These are phyloP conservation scores for Kodamaea nitidulidarum DNA, from an alignment of 805 yeast genomes.

Conservation along the genomic window DNA sequence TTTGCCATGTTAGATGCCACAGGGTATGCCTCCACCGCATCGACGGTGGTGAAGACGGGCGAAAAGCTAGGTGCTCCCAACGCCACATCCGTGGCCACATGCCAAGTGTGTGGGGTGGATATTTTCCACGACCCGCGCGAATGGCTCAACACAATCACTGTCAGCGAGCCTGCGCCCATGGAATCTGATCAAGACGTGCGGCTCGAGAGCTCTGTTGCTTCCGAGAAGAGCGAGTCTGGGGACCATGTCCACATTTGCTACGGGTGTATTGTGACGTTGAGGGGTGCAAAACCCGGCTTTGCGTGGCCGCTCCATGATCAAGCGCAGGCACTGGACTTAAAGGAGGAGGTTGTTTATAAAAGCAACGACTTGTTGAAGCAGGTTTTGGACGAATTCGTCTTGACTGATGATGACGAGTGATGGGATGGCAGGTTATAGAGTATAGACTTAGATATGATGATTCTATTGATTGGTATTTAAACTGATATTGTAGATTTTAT, in stretches of 20 bases:
- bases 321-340: slow-evolving; percentile 8
- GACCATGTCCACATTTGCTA: slow-evolving; percentile 52
- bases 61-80: slow-evolving; percentile 61
- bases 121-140: slow-evolving; percentile 54
- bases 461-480: too few species aligned
- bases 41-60: slow-evolving; percentile 90
- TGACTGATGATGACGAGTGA: slow-evolving; percentile 11
- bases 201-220: slow-evolving; percentile 14
- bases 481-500: too few species aligned
- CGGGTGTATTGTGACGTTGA: slow-evolving; percentile 68
- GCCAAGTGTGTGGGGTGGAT: slow-evolving; percentile 54
- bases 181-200: slow-evolving; percentile 35
- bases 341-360: slow-evolving; percentile 19
- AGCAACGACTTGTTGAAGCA: slow-evolving; percentile 20
- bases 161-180: slow-evolving; percentile 49
- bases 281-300: slow-evolving; percentile 31
- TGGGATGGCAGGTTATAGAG: neutral
- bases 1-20: slow-evolving; percentile 62
- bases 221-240: slow-evolving; percentile 2
- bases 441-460: too few species aligned
- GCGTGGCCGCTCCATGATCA: slow-evolving; percentile 33
- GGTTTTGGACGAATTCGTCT: slow-evolving; percentile 6
- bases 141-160: slow-evolving; percentile 72
- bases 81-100: slow-evolving; percentile 22
- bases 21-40: slow-evolving; percentile 82